Evolutionary conservation across 305 asterid genomes (phyloP).

Genomic region (Ilex paraguariensis): DNA sequence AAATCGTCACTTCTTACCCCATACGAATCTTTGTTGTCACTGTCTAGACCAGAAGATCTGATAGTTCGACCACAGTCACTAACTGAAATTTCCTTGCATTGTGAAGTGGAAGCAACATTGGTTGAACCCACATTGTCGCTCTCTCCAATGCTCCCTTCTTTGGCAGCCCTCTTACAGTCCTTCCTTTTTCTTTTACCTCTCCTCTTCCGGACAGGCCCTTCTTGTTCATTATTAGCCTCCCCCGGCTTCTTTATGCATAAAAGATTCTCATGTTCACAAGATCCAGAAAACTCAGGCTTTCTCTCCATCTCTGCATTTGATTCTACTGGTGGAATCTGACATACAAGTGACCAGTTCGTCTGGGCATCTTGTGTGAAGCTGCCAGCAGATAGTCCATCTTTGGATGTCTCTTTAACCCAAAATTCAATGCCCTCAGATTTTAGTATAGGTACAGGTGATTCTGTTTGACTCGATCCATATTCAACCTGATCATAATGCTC

Average conservation of each 20-base stretch:
- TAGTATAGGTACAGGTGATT: constrained; percentile 37
- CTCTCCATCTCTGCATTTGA: constrained; percentile 19
- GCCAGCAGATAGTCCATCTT: constrained; percentile 61
- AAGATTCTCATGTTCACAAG: constrained; percentile 32
- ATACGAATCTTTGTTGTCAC: constrained; percentile 23
- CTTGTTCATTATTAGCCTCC: constrained; percentile 25
- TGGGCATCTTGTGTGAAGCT: constrained; percentile 60
- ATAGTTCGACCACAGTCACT: constrained; percentile 26
- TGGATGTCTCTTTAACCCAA: constrained; percentile 44
- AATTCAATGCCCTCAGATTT: constrained; percentile 52
- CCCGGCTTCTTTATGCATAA: constrained; percentile 17
- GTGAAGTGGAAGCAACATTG: constrained; percentile 33
- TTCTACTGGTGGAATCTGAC: constrained; percentile 25
- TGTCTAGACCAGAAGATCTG: constrained; percentile 16
- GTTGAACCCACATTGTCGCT: constrained; percentile 55
- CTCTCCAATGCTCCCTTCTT: constrained; percentile 57
- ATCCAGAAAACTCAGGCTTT: constrained; percentile 35
- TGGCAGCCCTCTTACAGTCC: constrained; percentile 35
- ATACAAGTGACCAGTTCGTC: constrained; percentile 36
- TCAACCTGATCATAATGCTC: constrained; percentile 31
- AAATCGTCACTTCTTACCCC: constrained; percentile 27
- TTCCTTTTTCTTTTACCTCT: constrained; percentile 76
- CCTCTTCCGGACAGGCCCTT: constrained; percentile 54
- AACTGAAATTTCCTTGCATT: constrained; percentile 33
- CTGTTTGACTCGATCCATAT: constrained; percentile 30